phyloP scores from a whole-genome alignment of 129 eudicot genomes.

The Lactuca saligna region DNA sequence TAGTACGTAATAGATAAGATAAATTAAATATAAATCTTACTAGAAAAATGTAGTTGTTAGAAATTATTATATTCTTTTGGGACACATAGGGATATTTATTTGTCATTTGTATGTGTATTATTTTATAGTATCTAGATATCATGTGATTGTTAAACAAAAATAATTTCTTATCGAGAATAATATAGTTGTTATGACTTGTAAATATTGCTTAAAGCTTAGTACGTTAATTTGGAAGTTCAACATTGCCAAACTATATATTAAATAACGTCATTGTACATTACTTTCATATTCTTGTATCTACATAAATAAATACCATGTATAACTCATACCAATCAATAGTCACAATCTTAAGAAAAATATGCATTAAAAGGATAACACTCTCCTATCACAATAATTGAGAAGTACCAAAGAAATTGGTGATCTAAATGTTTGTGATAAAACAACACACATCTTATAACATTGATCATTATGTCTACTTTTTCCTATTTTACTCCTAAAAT shows the following conservation, averaged over 20 bases:
- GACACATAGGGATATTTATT: no score
- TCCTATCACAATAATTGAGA: not conserved
- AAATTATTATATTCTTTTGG: no score
- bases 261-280: constrained; percentile 1
- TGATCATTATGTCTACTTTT: constrained; percentile 33
- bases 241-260: not conserved
- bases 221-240: not conserved
- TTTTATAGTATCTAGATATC: not conserved
- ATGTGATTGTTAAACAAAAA: not conserved
- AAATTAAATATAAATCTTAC: no score
- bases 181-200: not conserved
- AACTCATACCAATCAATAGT: not conserved
- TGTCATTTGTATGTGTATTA: no score
- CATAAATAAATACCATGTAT: not conserved
- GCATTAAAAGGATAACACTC: not conserved
- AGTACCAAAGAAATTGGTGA: not conserved
- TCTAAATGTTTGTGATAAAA: constrained; percentile 18
- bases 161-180: not conserved
- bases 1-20: no score
- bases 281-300: not conserved
- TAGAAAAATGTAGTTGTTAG: no score
- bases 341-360: not conserved
- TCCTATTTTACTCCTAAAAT: not conserved
- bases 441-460: constrained; percentile 23
- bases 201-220: not conserved